Evolutionary conservation across 192 early-diverging fungal genomes (phyloP).

Genomic region (Coemansia sp.): DNA sequence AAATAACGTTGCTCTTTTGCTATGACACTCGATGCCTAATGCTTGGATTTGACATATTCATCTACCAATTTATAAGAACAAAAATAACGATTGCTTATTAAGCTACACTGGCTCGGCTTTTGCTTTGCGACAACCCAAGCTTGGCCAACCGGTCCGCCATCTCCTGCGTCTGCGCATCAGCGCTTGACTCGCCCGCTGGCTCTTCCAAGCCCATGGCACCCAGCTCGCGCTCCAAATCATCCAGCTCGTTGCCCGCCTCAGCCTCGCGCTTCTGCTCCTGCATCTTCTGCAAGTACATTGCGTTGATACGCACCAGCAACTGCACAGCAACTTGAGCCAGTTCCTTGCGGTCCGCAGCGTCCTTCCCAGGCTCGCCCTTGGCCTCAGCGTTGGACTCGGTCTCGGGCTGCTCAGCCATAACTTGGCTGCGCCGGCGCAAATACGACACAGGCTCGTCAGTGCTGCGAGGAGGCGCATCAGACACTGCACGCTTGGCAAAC

Average conservation of each 20-base stretch:
- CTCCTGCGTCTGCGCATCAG: constrained; percentile 22
- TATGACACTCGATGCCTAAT: neutral
- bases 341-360: constrained; percentile 17
- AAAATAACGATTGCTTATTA: neutral
- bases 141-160: constrained; percentile 39
- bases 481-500: constrained; percentile 25
- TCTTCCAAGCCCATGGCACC: constrained; percentile 31
- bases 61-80: neutral
- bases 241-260: constrained; percentile 24
- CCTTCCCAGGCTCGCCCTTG: neutral
- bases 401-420: constrained; percentile 8
- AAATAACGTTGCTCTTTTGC: too few relatives aligned
- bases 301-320: constrained; percentile 48
- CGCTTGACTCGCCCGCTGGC: neutral
- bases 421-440: constrained; percentile 36
- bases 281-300: constrained; percentile 37
- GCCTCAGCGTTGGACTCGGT: too few relatives aligned
- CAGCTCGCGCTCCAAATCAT: constrained; percentile 49
- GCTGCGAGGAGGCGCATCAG: neutral
- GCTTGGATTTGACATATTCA: neutral
- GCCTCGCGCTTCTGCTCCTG: constrained; percentile 17
- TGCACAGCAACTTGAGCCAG: constrained; percentile 31
- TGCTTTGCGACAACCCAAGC: constrained; percentile 29
- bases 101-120: neutral
- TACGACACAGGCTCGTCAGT: constrained; percentile 51